phyloP scores from a whole-genome alignment of 768 basidiomycete species.

The Tulasnella sp. region DNA sequence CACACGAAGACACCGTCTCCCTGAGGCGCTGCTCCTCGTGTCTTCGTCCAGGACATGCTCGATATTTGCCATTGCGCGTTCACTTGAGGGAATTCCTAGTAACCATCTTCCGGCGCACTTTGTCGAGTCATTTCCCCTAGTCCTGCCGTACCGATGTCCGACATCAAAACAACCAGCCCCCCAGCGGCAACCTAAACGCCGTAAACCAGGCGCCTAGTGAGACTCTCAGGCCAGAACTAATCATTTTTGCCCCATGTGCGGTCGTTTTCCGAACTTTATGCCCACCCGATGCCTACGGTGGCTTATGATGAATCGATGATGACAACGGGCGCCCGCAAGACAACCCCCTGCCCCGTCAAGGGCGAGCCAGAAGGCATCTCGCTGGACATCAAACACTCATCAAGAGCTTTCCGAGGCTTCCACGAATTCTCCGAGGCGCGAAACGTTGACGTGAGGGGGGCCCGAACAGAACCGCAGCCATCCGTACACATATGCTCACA shows the following conservation, averaged over 20 bases:
- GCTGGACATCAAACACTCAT: no score
- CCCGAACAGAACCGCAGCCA: no score
- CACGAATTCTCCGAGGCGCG: no score
- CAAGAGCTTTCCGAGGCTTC: no score
- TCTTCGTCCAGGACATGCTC: background rate
- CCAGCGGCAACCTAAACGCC: background rate
- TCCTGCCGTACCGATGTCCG: background rate
- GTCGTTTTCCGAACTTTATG: background rate
- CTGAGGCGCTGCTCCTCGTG: slow-evolving; percentile 7
- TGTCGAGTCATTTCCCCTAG: background rate
- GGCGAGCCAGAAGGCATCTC: no score
- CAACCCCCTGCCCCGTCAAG: no score
- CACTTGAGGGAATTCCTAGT: background rate
- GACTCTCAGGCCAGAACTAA: background rate
- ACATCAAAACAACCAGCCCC: background rate
- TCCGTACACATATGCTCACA: no score
- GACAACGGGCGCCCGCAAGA: no score
- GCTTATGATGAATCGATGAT: no score
- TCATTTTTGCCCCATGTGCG: background rate
- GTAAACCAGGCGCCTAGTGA: background rate
- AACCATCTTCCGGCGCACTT: background rate
- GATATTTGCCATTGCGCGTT: background rate
- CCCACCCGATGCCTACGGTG: no score
- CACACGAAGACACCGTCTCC: background rate
- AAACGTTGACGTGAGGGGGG: no score